phyloP scores from a whole-genome alignment of 345 rosid species.

The Gossypium rotundifolium region DNA sequence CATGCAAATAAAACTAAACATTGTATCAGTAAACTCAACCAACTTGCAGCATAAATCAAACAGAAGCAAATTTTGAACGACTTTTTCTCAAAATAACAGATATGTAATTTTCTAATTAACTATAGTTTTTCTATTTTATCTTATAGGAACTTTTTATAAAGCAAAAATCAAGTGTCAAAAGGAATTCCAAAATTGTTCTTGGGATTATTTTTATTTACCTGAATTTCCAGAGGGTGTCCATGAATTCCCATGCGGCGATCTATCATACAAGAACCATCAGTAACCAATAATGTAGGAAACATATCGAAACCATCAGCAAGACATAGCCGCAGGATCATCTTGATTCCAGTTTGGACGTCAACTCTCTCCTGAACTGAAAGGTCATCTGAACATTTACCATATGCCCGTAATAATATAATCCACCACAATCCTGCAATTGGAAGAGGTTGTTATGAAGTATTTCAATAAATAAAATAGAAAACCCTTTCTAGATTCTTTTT shows the following conservation, averaged over 20 bases:
- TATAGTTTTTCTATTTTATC: neutral
- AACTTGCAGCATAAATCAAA: neutral
- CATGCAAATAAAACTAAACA: neutral
- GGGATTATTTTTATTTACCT: conserved; percentile 30
- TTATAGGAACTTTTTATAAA: neutral
- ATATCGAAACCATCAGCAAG: conserved; percentile 87
- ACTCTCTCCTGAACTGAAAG: conserved; percentile 77
- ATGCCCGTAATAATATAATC: conserved; percentile 90
- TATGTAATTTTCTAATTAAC: neutral
- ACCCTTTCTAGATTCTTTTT: neutral
- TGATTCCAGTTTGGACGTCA: conserved; percentile 90
- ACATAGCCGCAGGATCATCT: conserved; percentile 75
- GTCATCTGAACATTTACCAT: conserved; percentile 85
- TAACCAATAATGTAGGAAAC: conserved; percentile 86
- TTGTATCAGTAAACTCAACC: neutral
- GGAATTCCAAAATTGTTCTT: neutral
- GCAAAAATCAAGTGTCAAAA: neutral
- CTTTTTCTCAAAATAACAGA: neutral
- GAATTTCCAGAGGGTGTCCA: conserved; percentile 93
- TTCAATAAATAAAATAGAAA: neutral
- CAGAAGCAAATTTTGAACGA: neutral
- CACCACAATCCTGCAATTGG: conserved; percentile 79
- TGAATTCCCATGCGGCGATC: conserved; percentile 97
- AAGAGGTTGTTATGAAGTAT: conserved; percentile 8
- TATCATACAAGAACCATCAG: conserved; percentile 96